Evolutionary conservation across 495 filamentous ascomycete species (phyloP), one percentile per base, ranked within the genome.

Genomic region (Aspergillus campestris): DNA sequence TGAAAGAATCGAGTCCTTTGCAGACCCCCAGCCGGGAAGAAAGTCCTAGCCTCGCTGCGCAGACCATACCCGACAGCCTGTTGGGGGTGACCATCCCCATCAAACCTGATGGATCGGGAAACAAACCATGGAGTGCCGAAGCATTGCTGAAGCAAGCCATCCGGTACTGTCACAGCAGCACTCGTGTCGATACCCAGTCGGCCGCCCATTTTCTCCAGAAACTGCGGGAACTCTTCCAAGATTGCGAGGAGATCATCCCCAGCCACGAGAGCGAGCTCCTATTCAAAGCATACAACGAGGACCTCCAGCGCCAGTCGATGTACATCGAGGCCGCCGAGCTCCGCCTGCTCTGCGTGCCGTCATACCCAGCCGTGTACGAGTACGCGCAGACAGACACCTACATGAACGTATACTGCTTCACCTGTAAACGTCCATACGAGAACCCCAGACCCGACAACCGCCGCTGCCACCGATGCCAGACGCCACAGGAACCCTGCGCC

Each of bases 281-380:
- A 34, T 71, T 86, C 45, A 69, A 75, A 28, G 71, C 79, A 32
- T 83, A 86, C 55, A 82, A 88, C 55, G 67, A 72, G 29, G 76
- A 79, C 5, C 76, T 89, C 0, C 71, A 79, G 53, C 68, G 62
- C 34, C 76, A 86, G 53, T 74, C 75, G 35, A 74, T 87, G 57
- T 80, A 82, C 54, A 57, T 78, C 32, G 80, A 86, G 55, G 83
- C 86, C 14, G 73, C 82, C 6, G 70, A 83, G 29, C 71, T 89
- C 10, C 82, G 85, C 3, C 80, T 86, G 28, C 66, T 83, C 27
- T 84, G 79, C 48, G 74, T 75, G 54, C 40, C 79, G 55, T 63
- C 71, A 13, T 86, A 84, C 55, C 71, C 77, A 1, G 60, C 77
- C 8, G 73, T 89, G 9, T 82, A 80, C 48, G 70, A 74, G 1